phyloP scores from a whole-genome alignment of 2,329 filamentous ascomycete genomes.

The Dothiorella sarmentorum region DNA sequence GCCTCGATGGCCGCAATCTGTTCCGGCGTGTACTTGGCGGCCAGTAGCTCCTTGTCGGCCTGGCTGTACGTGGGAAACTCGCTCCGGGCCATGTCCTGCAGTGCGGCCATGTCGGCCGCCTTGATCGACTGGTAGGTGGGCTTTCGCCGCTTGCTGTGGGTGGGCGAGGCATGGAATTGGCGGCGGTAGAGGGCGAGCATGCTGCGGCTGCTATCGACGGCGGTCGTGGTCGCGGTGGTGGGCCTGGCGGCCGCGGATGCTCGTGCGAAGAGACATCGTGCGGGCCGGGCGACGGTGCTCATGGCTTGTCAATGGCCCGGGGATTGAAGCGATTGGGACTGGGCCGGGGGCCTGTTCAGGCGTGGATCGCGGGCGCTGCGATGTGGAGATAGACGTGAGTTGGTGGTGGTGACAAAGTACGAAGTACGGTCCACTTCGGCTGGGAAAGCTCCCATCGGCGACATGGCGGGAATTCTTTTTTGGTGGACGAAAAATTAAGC shows the following conservation, averaged over 20 bases:
- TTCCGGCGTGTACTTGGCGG: slow-evolving; percentile 69
- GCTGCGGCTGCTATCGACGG: slow-evolving; percentile 2
- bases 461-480: slow-evolving; percentile 1
- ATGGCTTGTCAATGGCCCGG: slow-evolving; percentile 29
- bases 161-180: slow-evolving; percentile 40
- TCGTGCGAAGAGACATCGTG: slow-evolving; percentile 41
- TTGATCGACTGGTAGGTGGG: slow-evolving; percentile 45
- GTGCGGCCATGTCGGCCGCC: slow-evolving; percentile 33
- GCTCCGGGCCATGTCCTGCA: slow-evolving; percentile 24
- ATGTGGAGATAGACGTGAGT: background rate
- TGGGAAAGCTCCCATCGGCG: slow-evolving; percentile 3
- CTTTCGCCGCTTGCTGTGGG: slow-evolving; percentile 33
- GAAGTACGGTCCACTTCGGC: background rate
- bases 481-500: slow-evolving; percentile 15
- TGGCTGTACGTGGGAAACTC: slow-evolving; percentile 62
- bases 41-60: slow-evolving; percentile 61
- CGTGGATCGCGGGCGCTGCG: background rate
- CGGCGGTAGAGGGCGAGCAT: slow-evolving; percentile 36
- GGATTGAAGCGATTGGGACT: background rate
- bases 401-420: background rate
- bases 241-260: slow-evolving; percentile 23
- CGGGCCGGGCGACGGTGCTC: slow-evolving; percentile 40
- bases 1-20: slow-evolving; percentile 80
- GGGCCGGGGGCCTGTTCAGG: background rate
- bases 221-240: slow-evolving; percentile 26